phyloP scores from a whole-genome alignment of 352 stramenopile genomes.

The Globisporangium recalcitrans region DNA sequence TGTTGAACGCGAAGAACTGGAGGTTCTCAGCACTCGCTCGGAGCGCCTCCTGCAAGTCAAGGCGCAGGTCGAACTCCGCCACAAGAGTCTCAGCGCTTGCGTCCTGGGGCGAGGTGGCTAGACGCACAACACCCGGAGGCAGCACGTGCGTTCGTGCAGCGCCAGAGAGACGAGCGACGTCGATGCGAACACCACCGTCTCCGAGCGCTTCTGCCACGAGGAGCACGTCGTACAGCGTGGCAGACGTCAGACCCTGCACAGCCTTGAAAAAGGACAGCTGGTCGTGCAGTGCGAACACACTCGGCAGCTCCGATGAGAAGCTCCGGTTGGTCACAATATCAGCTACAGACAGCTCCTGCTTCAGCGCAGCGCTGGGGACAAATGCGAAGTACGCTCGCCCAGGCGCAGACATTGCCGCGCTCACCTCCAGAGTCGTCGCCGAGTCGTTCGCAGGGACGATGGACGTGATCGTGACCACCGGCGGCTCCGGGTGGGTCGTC shows the following conservation, averaged over 20 bases:
- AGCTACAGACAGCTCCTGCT: constrained; percentile 13
- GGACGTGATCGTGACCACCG: constrained; percentile 21
- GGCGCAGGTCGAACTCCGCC: constrained; percentile 36
- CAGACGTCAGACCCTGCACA: constrained; percentile 27
- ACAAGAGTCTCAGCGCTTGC: constrained; percentile 37
- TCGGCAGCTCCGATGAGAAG: constrained; percentile 7
- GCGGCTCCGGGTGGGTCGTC: constrained; percentile 47
- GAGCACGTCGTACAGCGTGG: constrained; percentile 58
- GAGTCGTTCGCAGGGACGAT: constrained; percentile 31
- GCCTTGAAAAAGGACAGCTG: constrained; percentile 23
- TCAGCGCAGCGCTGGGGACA: constrained; percentile 22
- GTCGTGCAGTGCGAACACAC: constrained; percentile 29
- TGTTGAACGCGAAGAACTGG: constrained; percentile 35
- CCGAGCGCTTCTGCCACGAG: constrained; percentile 51
- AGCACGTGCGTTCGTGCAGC: constrained; percentile 51
- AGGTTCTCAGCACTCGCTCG: constrained; percentile 24
- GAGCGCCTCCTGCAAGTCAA: constrained; percentile 33
- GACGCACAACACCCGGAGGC: constrained; percentile 34
- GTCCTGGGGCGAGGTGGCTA: constrained; percentile 23
- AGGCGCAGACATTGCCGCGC: constrained; percentile 29
- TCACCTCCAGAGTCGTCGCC: constrained; percentile 27
- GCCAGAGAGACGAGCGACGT: constrained; percentile 21
- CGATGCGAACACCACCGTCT: constrained; percentile 42
- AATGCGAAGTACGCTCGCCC: constrained; percentile 49
- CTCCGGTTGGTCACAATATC: constrained; percentile 29